phyloP scores from a whole-genome alignment of 202 grass and related monocot species.

The Zizania palustris region DNA sequence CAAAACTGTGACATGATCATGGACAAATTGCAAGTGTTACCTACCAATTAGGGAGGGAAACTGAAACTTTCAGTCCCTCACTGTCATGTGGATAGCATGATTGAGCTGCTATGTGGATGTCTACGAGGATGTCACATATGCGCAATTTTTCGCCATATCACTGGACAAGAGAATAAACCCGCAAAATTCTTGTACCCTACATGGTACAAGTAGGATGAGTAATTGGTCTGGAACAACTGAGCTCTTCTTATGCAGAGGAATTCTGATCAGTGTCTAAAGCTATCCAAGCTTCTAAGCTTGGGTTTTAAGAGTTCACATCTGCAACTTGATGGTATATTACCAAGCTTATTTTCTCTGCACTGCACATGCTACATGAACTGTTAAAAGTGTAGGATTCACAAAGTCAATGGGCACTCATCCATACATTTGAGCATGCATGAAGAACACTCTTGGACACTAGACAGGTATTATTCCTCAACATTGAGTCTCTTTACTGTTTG shows the following conservation, averaged over 20 bases:
- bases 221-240: constrained; percentile 24
- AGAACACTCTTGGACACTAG: constrained; percentile 38
- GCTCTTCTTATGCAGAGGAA: constrained; percentile 5
- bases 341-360: constrained; percentile 21
- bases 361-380: constrained; percentile 56
- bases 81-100: constrained; percentile 34
- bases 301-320: constrained; percentile 24
- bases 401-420: constrained; percentile 50
- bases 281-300: not conserved
- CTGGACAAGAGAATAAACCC: not conserved
- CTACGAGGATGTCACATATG: not conserved
- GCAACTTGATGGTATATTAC: constrained; percentile 47
- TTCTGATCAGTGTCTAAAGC: constrained; percentile 5
- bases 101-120: constrained; percentile 29
- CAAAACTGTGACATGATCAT: constrained; percentile 37
- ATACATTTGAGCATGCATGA: constrained; percentile 37
- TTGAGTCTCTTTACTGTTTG: constrained; percentile 24
- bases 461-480: constrained; percentile 30
- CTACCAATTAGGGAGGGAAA: constrained; percentile 22
- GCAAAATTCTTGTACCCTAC: not conserved
- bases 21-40: constrained; percentile 27
- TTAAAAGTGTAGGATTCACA: constrained; percentile 39
- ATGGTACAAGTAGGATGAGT: constrained; percentile 27
- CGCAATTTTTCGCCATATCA: constrained; percentile 24
- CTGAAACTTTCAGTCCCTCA: constrained; percentile 32